Percentiles rank a stretch among this genome's conserved stretches.
phyloP scores from a whole-genome alignment of 768 basidiomycete genomes.

The Tephrocybe sp. region DNA sequence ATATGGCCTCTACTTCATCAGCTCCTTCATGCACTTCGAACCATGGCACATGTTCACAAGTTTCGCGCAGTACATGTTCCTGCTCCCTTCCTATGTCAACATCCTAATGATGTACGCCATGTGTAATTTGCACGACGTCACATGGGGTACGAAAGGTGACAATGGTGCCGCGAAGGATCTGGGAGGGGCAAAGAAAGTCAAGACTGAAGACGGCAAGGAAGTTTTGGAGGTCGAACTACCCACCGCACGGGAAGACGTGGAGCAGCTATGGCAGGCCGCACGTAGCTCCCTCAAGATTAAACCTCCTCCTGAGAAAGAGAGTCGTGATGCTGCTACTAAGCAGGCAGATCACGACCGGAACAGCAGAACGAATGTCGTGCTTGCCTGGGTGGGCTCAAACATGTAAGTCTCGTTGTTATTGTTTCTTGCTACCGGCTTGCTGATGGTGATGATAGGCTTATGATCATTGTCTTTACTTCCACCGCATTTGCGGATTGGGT shows the following conservation, averaged over 20 bases:
- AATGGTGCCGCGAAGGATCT: conserved; percentile 87
- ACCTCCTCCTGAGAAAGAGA: conserved; percentile 73
- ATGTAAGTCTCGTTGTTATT: conserved; percentile 49
- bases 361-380: conserved; percentile 82
- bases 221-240: conserved; percentile 86
- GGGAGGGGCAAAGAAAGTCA: conserved; percentile 87
- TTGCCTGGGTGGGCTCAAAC: conserved; percentile 83
- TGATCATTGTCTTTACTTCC: conserved; percentile 79
- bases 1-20: conserved; percentile 82
- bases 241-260: conserved; percentile 83
- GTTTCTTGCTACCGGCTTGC: conserved; percentile 5
- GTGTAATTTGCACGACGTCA: conserved; percentile 90
- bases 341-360: conserved; percentile 85
- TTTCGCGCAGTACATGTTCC: conserved; percentile 90
- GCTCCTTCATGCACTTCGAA: conserved; percentile 87
- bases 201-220: conserved; percentile 82
- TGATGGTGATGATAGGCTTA: conserved; percentile 42
- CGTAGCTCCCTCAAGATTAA: conserved; percentile 67
- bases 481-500: conserved; percentile 77
- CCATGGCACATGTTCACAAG: conserved; percentile 98
- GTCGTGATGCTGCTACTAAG: conserved; percentile 86
- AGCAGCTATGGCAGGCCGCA: conserved; percentile 82
- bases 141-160: conserved; percentile 93
- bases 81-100: conserved; percentile 76
- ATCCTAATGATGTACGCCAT: conserved; percentile 95